Base-by-base conservation (phyloP, 495 filamentous ascomycete genomes). In the Sphaerosporella brunnea region DNA sequence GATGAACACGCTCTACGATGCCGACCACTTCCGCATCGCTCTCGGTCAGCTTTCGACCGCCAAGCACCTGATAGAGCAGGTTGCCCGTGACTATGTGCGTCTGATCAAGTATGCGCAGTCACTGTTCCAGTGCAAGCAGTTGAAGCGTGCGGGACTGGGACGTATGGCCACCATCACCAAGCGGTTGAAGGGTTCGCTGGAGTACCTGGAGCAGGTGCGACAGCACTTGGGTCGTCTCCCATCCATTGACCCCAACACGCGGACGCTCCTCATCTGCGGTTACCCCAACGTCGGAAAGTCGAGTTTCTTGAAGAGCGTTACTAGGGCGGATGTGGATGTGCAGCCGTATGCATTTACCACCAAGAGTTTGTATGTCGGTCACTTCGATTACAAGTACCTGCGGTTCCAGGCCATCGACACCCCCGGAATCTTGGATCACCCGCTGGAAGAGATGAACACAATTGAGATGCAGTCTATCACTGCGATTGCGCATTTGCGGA, bases 381-480 rank as follows among this genome's bases (percentile, higher is more conserved):
- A 97, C 63, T 94, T 96, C 58, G 90, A 97, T 69, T 97, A 95
- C 72, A 93, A 93, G 63, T 96, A 93, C 67, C 72, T 94, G 38
- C 79, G 86, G 39, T 94, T 93, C 69, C 83, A 90, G 64, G 80
- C 76, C 54, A 90, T 83, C 64, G 84, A 74, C 73, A 93, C 73
- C 53, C 88, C 88, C 10, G 90, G 90, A 65, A 93, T 97, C 62
- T 70, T 96, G 48, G 90, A 97, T 60, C 92, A 97, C 63, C 92
- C 90, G 11, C 73, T 97, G 8, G 92, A 96, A 66, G 90, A 97
- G 68, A 97, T 97, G 90, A 97, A 96, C 67, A 95, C 90, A 8
- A 97, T 97, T 62, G 92, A 97, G 65, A 95, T 96, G 87, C 90
- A 85, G 64, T 86, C 80, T 13, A 95, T 97, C 51, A 95, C 88